Conservation (phyloP, 139 green algal genomes). For the Chlorella sorokiniana region DNA sequence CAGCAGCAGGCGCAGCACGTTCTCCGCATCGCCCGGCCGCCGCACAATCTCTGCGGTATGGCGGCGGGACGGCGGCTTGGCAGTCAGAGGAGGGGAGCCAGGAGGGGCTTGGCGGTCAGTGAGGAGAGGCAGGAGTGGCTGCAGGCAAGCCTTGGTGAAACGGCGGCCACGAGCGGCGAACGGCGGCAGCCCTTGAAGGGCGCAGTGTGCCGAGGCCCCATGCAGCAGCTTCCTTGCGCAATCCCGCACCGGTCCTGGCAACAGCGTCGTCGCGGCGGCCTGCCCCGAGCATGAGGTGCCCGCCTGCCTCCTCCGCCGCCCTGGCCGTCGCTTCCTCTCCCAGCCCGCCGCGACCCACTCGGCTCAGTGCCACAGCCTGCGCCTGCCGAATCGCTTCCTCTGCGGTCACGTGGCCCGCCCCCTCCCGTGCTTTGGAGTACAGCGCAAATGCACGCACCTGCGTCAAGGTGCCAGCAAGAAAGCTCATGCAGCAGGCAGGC, state of each 20-base stretch:
- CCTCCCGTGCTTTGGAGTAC: conserved; percentile 25
- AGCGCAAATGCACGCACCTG: conserved; percentile 44
- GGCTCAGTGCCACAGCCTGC: neutral
- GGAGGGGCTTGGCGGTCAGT: no score
- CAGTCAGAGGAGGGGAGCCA: no score
- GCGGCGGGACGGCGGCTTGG: no score
- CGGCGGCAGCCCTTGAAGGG: no score
- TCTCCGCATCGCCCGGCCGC: conserved; percentile 69
- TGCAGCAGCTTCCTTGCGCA: neutral
- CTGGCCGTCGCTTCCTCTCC: conserved; percentile 32
- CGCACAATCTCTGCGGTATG: conserved; percentile 60
- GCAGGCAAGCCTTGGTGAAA: neutral
- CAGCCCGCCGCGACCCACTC: conserved; percentile 13
- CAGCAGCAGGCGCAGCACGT: conserved; percentile 57
- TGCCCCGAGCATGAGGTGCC: conserved; percentile 9
- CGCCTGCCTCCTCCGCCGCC: neutral
- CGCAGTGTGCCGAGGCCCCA: no score
- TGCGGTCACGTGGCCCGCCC: conserved; percentile 52
- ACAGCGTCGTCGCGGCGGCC: neutral
- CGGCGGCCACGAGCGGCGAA: no score
- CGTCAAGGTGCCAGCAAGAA: neutral
- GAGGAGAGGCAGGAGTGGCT: no score
- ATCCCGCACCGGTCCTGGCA: neutral
- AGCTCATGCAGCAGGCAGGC: no score
- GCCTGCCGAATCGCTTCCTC: conserved; percentile 54